phyloP scores from a whole-genome alignment of 164 flowering plant species.

The Saururus chinensis region DNA sequence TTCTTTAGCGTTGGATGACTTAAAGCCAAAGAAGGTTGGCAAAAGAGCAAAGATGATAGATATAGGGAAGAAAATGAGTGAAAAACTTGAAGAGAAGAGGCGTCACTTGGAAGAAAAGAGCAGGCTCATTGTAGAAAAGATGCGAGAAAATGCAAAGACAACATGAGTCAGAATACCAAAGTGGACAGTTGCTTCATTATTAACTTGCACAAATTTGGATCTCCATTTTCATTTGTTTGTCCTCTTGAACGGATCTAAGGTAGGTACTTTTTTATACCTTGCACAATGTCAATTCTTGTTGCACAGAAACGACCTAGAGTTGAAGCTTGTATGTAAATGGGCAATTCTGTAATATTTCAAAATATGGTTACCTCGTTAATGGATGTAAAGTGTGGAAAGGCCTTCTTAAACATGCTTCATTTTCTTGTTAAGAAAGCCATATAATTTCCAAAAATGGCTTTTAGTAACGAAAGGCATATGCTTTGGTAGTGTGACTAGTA shows the following conservation, averaged over 20 bases:
- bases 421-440: too few species aligned
- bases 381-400: too few species aligned
- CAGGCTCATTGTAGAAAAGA: conserved; percentile 72
- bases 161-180: background rate
- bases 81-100: conserved; percentile 83
- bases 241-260: too few species aligned
- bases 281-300: background rate
- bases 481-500: too few species aligned
- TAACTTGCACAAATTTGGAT: too few species aligned
- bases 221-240: too few species aligned
- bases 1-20: conserved; percentile 27
- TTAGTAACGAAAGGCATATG: too few species aligned
- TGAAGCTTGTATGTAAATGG: background rate
- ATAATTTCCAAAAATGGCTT: too few species aligned
- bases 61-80: conserved; percentile 85
- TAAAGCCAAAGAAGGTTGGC: conserved; percentile 46
- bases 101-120: conserved; percentile 72
- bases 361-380: background rate
- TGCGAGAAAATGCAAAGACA: conserved; percentile 21
- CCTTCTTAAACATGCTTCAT: too few species aligned
- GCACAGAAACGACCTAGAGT: background rate
- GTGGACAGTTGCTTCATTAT: too few species aligned
- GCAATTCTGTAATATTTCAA: background rate
- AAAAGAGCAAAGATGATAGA: conserved; percentile 78
- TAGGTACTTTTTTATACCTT: too few species aligned